Base-by-base conservation (phyloP, 1,139 yeast genomes). In the Zygosaccharomyces sapae region DNA sequence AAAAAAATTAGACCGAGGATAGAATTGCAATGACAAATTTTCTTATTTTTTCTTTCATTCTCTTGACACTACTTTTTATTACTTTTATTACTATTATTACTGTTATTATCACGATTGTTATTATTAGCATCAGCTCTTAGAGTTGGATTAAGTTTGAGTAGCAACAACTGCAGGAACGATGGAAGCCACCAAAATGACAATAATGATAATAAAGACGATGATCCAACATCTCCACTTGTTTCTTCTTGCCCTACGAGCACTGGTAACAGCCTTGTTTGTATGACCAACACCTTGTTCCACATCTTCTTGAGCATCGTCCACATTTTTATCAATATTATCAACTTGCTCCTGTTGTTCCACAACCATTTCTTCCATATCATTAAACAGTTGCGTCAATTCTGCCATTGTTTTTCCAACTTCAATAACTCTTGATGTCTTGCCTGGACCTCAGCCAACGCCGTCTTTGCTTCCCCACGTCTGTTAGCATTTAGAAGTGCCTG, bases 401-500 rank as follows among this genome's bases (percentile, higher is more conserved):
- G 94, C 89, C 87, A 94, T 88, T 50, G 97, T 86, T 71, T 86
- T 71, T 90, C 97, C 70, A 94, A 85, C 73, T 89, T 86, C 72
- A 88, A 84, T 66, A 94, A 81, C 72, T 92, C 98, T 65, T 87
- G 84, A 73, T 94, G 98, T 73, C 99, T 84, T 41, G 87, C 82
- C 71, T 92, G 97, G 48, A 94, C 98, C 70, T 94, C 98, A 62
- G 88, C 86, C 61, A 92, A 77, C 2, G 95, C 98, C 31, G 96
- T 81, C 68, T 95, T 81, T 44, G 98, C 97, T 70, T 92, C 96
- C 58, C 98, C 98, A 63, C 95, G 83, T 71, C 97, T 83, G 68
- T 88, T 87, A 48, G 95, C 85, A 72, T 85, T 88, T 76, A 88
- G 74, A 57, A 92, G 76, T 12, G 97, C 97, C 70, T 89, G 96